phyloP scores from a whole-genome alignment of 2,329 filamentous ascomycete species.

The Penicillium sp. region DNA sequence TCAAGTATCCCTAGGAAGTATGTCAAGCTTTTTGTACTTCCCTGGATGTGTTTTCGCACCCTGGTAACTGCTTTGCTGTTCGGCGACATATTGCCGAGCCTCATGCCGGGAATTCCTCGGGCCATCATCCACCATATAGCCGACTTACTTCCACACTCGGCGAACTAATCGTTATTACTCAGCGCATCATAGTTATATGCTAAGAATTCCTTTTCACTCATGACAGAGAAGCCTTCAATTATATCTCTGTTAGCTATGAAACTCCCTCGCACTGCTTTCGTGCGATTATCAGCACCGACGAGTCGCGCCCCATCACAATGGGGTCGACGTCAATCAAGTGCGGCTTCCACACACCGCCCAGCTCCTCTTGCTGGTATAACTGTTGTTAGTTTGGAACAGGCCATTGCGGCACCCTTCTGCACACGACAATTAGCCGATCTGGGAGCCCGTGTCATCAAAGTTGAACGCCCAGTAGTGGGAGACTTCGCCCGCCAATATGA shows the following conservation, averaged over 20 bases:
- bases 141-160: not conserved
- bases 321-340: constrained; percentile 7
- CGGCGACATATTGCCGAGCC: not conserved
- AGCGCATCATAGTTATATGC: too few species aligned
- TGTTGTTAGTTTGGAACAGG: constrained; percentile 56
- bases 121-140: not conserved
- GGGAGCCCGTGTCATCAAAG: constrained; percentile 56
- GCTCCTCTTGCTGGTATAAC: constrained; percentile 48
- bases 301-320: not conserved
- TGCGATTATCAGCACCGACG: not conserved
- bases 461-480: constrained; percentile 53
- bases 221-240: not conserved
- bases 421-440: constrained; percentile 56
- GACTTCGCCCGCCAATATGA: constrained; percentile 57
- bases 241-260: not conserved
- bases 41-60: too few species aligned
- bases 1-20: too few species aligned
- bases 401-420: constrained; percentile 56
- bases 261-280: too few species aligned
- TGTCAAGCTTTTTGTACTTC: too few species aligned
- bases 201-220: too few species aligned
- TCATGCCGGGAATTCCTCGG: not conserved
- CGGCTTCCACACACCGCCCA: constrained; percentile 3
- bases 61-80: not conserved
- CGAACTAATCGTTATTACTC: not conserved